A percentile compares a stretch with the other conserved stretches of the same genome.
Conservation (phyloP, 2,329 filamentous ascomycete genomes). For the Colletotrichum coccodes region DNA sequence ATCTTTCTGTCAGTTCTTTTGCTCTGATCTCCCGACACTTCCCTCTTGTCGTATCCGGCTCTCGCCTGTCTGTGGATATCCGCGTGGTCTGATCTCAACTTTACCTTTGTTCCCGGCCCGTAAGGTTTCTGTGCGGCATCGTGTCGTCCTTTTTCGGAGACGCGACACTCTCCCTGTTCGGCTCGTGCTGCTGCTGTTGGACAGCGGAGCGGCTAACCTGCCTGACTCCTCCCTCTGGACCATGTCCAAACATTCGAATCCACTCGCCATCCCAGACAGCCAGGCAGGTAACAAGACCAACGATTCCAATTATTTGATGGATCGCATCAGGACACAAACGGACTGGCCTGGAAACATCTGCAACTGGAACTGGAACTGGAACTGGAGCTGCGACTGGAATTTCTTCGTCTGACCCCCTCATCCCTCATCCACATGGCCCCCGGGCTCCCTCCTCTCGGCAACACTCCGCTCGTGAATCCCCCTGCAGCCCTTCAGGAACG, state of each 20-base stretch:
- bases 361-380: constrained; percentile 13
- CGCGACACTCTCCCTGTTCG: background rate
- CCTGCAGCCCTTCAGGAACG: constrained; percentile 26
- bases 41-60: background rate
- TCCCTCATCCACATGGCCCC: constrained; percentile 27
- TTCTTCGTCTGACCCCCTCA: constrained; percentile 28
- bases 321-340: constrained; percentile 11
- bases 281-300: background rate
- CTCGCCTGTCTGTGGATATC: background rate
- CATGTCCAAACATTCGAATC: constrained; percentile 9
- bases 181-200: constrained; percentile 2
- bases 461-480: constrained; percentile 22
- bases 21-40: background rate
- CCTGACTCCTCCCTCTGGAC: constrained; percentile 1
- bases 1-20: background rate
- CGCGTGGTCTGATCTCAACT: constrained; percentile 6
- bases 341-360: constrained; percentile 23
- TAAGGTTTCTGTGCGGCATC: constrained; percentile 15
- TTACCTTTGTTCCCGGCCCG: background rate
- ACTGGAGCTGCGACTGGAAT: constrained; percentile 10
- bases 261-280: constrained; percentile 9
- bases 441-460: constrained; percentile 26
- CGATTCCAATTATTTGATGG: constrained; percentile 22
- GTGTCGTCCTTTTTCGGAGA: constrained; percentile 6
- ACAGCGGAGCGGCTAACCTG: background rate